Evolutionary conservation across 2,329 filamentous ascomycete species (phyloP).

Genomic region (Colletotrichum abscissum): DNA sequence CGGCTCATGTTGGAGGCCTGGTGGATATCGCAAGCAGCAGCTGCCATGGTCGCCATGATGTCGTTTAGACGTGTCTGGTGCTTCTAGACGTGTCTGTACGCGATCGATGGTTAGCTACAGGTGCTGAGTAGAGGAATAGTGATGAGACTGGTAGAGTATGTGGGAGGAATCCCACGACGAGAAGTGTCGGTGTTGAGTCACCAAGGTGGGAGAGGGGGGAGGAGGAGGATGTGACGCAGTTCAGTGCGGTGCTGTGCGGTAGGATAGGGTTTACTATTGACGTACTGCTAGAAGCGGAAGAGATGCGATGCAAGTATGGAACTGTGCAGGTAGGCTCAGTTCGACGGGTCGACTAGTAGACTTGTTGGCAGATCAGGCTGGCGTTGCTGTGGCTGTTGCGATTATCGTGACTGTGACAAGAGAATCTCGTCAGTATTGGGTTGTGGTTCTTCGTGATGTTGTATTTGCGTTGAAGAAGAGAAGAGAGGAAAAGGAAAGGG

Average conservation of each 20-base stretch:
- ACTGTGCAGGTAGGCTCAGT: slow-evolving; percentile 40
- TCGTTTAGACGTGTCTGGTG: slow-evolving; percentile 45
- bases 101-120: slow-evolving; percentile 44
- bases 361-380: slow-evolving; percentile 46
- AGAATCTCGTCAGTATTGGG: slow-evolving; percentile 64
- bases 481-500: slow-evolving; percentile 50
- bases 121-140: not conserved
- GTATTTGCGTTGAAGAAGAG: slow-evolving; percentile 59
- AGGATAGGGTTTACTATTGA: slow-evolving; percentile 28
- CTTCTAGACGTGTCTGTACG: slow-evolving; percentile 59
- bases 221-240: too few species aligned
- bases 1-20: slow-evolving; percentile 66
- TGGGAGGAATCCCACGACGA: not conserved
- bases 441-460: slow-evolving; percentile 56
- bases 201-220: slow-evolving; percentile 5
- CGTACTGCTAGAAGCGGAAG: slow-evolving; percentile 41
- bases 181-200: slow-evolving; percentile 34
- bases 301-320: slow-evolving; percentile 35
- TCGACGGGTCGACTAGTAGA: slow-evolving; percentile 37
- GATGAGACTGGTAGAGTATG: not conserved
- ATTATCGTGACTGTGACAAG: slow-evolving; percentile 71
- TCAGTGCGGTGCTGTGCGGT: not conserved
- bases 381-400: slow-evolving; percentile 61
- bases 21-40: slow-evolving; percentile 75
- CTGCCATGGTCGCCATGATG: slow-evolving; percentile 74